These are phyloP conservation scores for Daldinia bambusicola DNA, from an alignment of 495 filamentous ascomycete genomes.

Conservation along the genomic window DNA sequence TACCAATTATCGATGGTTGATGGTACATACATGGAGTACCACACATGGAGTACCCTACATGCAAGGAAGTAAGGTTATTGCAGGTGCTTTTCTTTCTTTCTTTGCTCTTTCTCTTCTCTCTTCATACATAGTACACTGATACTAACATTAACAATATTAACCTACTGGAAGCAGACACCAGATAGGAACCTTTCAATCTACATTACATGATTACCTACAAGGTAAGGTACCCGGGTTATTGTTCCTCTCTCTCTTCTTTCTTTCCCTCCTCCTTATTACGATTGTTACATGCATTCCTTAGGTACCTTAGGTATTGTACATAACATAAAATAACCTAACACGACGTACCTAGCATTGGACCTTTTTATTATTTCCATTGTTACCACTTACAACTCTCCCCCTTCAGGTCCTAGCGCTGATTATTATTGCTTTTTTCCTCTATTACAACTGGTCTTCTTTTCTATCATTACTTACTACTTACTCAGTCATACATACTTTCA, in stretches of 20 bases:
- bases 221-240: background rate
- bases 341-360: background rate
- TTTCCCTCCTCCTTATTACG: constrained; percentile 5
- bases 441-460: constrained; percentile 5
- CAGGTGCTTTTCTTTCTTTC: constrained; percentile 13
- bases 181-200: too few relatives aligned
- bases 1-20: constrained; percentile 15
- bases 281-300: background rate
- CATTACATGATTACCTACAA: too few relatives aligned
- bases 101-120: constrained; percentile 7
- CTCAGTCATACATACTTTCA: background rate
- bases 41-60: constrained; percentile 1
- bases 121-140: background rate
- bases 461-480: background rate
- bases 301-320: too few relatives aligned
- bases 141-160: too few relatives aligned
- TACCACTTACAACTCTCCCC: background rate
- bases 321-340: too few relatives aligned
- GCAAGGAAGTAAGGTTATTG: constrained; percentile 11
- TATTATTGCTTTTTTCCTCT: background rate
- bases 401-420: background rate
- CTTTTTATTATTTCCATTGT: constrained; percentile 2
- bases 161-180: too few relatives aligned
- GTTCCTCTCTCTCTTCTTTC: background rate
- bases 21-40: constrained; percentile 2